Percentiles rank a stretch among this genome's conserved stretches.
Conservation (phyloP, 306 rosid species). For the Prunus mume region DNA sequence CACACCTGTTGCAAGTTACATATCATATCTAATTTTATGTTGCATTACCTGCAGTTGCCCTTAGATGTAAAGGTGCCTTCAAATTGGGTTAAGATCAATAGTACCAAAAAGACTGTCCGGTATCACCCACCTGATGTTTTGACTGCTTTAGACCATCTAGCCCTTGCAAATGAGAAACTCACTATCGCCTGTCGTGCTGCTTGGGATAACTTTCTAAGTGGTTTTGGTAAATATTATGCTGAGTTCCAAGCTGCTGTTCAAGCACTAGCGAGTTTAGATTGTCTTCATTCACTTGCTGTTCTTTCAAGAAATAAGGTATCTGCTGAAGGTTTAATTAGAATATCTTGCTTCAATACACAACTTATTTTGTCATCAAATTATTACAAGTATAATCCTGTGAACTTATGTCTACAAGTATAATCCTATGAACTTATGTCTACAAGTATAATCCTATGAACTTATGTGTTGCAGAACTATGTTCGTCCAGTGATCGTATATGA, state of each 20-base stretch:
- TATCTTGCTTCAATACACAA: background rate
- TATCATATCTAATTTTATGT: background rate
- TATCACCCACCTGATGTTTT: conserved; percentile 95
- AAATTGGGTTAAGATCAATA: conserved; percentile 79
- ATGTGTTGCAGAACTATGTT: conserved; percentile 61
- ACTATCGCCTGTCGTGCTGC: conserved; percentile 64
- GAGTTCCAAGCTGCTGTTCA: conserved; percentile 85
- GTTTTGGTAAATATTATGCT: conserved; percentile 59
- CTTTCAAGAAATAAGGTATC: conserved; percentile 86
- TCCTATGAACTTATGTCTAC: conserved; percentile 9
- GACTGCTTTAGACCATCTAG: conserved; percentile 62
- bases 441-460: too few relatives aligned
- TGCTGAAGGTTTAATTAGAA: conserved; percentile 19
- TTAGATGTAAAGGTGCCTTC: conserved; percentile 73
- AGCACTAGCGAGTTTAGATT: conserved; percentile 89
- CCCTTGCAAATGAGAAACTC: conserved; percentile 80
- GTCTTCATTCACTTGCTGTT: conserved; percentile 84
- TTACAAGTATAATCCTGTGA: conserved; percentile 15
- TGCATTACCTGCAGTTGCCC: conserved; percentile 48
- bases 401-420: conserved; percentile 20
- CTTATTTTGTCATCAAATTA: background rate
- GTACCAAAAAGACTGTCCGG: conserved; percentile 84
- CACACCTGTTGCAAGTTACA: conserved; percentile 12
- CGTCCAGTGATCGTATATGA: conserved; percentile 63
- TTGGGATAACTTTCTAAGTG: conserved; percentile 77